Conservation (phyloP, 495 filamentous ascomycete genomes). For the Podospora australis region DNA sequence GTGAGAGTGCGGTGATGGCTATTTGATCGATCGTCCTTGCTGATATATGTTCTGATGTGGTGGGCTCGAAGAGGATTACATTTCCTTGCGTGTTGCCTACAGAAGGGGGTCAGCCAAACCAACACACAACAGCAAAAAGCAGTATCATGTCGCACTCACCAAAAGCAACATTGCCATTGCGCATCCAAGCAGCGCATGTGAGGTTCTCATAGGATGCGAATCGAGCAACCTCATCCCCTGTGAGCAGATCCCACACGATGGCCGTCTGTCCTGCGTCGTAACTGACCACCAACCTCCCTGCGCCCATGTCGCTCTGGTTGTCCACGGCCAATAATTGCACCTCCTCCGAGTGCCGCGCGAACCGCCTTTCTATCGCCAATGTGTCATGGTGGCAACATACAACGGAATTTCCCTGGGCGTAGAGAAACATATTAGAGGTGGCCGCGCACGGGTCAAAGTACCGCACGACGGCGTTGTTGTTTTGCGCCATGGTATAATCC, state of each 20-base stretch:
- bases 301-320: constrained; percentile 83
- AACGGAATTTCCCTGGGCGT: constrained; percentile 70
- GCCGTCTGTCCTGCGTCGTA: constrained; percentile 88
- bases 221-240: constrained; percentile 80
- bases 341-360: constrained; percentile 76
- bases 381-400: constrained; percentile 87
- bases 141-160: constrained; percentile 48
- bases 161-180: constrained; percentile 94
- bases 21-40: constrained; percentile 86
- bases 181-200: constrained; percentile 87
- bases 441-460: constrained; percentile 80
- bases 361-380: constrained; percentile 79
- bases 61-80: constrained; percentile 89
- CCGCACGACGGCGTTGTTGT: constrained; percentile 40
- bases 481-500: constrained; percentile 47
- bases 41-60: constrained; percentile 87
- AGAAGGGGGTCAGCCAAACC: constrained; percentile 8
- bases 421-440: constrained; percentile 80
- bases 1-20: constrained; percentile 86
- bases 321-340: constrained; percentile 80
- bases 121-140: constrained; percentile 1
- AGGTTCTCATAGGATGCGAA: constrained; percentile 88
- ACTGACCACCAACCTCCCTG: constrained; percentile 81
- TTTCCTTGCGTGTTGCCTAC: constrained; percentile 87
- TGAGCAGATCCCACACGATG: constrained; percentile 95